These are phyloP conservation scores for Tolypocladium cylindrosporum DNA, from an alignment of 2,329 filamentous ascomycete genomes.

Conservation along the genomic window DNA sequence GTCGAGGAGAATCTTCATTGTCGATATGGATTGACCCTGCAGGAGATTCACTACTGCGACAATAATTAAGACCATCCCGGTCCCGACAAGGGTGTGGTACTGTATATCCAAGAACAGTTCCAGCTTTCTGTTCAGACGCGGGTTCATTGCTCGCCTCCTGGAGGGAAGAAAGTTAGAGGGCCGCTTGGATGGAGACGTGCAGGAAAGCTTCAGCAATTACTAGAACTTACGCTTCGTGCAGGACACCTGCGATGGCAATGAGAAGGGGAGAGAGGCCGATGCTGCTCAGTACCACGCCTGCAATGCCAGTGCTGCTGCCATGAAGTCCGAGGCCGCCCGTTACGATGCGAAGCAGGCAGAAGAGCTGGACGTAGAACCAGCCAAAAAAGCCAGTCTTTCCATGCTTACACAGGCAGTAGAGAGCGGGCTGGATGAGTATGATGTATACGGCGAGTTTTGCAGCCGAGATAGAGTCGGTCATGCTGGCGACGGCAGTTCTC, in stretches of 20 bases:
- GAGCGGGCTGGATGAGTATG: neutral
- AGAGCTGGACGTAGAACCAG: neutral
- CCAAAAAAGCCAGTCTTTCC: neutral
- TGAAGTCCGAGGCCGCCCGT: neutral
- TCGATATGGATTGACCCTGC: neutral
- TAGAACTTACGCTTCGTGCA: neutral
- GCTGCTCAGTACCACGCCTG: neutral
- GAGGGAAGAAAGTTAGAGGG: neutral
- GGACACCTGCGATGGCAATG: neutral
- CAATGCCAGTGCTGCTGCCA: neutral
- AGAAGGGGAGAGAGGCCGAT: neutral
- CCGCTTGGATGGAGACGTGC: neutral
- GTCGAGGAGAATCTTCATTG: neutral
- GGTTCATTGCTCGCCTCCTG: neutral
- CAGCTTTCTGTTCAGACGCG: neutral
- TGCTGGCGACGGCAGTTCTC: neutral
- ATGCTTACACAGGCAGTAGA: neutral
- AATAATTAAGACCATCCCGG: neutral
- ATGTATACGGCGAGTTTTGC: neutral
- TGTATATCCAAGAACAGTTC: neutral
- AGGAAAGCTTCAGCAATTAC: neutral
- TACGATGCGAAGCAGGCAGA: neutral
- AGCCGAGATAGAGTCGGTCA: neutral
- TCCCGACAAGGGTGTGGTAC: neutral
- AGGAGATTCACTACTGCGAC: neutral